A percentile compares a stretch with the other conserved stretches of the same genome.
These are phyloP conservation scores for Podosphaera leucotricha DNA, from an alignment of 2,329 filamentous ascomycete genomes.

Conservation along the genomic window DNA sequence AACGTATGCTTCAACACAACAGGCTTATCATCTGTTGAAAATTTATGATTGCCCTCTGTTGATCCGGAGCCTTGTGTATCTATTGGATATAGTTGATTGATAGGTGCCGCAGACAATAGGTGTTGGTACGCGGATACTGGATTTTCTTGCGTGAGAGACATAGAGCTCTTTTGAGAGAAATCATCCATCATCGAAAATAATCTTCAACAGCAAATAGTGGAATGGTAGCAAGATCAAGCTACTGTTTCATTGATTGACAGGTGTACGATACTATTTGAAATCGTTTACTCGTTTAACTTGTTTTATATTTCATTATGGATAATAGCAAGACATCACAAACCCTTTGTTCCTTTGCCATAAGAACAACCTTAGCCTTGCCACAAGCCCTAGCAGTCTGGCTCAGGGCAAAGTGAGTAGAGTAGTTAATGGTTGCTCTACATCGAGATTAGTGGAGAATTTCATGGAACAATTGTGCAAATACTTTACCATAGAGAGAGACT, in stretches of 20 bases:
- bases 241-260: neutral
- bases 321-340: too few species aligned
- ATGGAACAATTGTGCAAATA: too few species aligned
- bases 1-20: neutral
- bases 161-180: conserved; percentile 9
- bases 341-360: too few species aligned
- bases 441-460: too few species aligned
- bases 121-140: conserved; percentile 10
- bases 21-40: neutral
- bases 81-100: neutral
- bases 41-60: neutral
- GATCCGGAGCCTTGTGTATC: neutral
- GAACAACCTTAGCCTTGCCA: too few species aligned
- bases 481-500: too few species aligned
- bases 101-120: neutral
- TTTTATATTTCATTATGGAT: too few species aligned
- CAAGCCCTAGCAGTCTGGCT: too few species aligned
- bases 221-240: neutral
- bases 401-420: too few species aligned
- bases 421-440: too few species aligned
- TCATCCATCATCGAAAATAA: conserved; percentile 4
- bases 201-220: neutral
- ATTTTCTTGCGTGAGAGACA: conserved; percentile 14
- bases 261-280: too few species aligned
- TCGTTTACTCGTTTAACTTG: too few species aligned